These are phyloP conservation scores for Babesia gibsoni DNA, from an alignment of 169 alveolate genomes.

Conservation along the genomic window DNA sequence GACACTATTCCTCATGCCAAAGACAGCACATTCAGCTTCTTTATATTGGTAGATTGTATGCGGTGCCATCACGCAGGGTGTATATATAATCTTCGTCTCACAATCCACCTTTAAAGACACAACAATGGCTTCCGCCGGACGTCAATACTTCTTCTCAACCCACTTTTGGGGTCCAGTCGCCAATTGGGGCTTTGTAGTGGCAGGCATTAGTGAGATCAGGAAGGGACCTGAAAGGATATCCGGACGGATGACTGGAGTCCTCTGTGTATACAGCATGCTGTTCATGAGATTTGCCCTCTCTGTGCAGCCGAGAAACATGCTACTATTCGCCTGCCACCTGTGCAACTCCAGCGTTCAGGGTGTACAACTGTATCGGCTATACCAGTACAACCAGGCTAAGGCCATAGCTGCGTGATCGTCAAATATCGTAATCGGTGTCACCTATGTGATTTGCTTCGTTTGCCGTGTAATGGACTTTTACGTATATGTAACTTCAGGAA, in stretches of 20 bases:
- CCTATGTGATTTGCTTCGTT: too few relatives aligned
- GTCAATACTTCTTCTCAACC: constrained; percentile 64
- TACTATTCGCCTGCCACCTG: constrained; percentile 84
- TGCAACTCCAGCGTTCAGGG: constrained; percentile 80
- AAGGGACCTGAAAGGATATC: constrained; percentile 85
- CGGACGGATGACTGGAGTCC: constrained; percentile 85
- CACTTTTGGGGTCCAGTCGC: constrained; percentile 96
- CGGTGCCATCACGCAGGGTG: too few relatives aligned
- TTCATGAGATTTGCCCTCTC: constrained; percentile 90
- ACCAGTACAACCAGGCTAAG: constrained; percentile 15
- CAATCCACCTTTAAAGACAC: neutral
- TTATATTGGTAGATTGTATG: too few relatives aligned
- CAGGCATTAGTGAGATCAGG: constrained; percentile 81
- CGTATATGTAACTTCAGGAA: too few relatives aligned
- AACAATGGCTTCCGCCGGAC: neutral
- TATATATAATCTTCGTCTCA: neutral
- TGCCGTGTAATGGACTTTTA: too few relatives aligned
- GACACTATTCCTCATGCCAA: too few relatives aligned
- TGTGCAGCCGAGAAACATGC: constrained; percentile 83
- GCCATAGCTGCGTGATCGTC: too few relatives aligned
- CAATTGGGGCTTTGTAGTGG: constrained; percentile 94
- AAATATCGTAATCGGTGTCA: too few relatives aligned
- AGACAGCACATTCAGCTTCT: too few relatives aligned
- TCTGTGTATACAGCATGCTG: constrained; percentile 83
- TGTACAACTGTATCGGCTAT: constrained; percentile 61